These are phyloP conservation scores for Cyclocybe aegerita DNA, from an alignment of 768 basidiomycete genomes.

Conservation along the genomic window DNA sequence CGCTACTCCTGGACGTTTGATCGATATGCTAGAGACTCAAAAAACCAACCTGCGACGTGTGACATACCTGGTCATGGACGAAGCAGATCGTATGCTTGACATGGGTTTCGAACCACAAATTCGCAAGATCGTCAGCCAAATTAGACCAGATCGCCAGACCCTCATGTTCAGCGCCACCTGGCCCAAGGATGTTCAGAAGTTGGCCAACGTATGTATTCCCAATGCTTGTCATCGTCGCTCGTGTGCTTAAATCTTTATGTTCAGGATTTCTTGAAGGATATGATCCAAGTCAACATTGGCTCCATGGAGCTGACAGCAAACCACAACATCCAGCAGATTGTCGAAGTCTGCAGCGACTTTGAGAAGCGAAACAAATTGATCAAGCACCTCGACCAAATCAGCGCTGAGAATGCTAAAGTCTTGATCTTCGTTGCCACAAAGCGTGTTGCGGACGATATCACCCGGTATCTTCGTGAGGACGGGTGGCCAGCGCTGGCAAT, in stretches of 20 bases:
- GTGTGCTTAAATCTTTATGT: not conserved
- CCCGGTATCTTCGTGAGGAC: constrained; percentile 95
- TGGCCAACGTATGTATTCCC: constrained; percentile 67
- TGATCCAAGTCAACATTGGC: constrained; percentile 98
- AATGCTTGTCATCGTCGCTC: not conserved
- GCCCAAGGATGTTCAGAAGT: constrained; percentile 99
- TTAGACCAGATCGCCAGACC: constrained; percentile 97
- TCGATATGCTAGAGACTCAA: constrained; percentile 96
- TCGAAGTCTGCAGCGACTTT: constrained; percentile 96
- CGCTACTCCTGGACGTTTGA: constrained; percentile 99
- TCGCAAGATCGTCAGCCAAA: constrained; percentile 95
- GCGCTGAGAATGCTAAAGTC: constrained; percentile 95
- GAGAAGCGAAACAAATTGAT: constrained; percentile 96
- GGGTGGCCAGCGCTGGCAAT: constrained; percentile 99
- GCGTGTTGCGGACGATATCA: constrained; percentile 96
- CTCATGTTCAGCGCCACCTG: constrained; percentile 99
- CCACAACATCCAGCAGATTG: constrained; percentile 94
- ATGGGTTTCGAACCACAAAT: constrained; percentile 99
- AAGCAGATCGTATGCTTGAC: constrained; percentile 99
- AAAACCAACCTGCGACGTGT: constrained; percentile 96
- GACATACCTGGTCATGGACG: constrained; percentile 98
- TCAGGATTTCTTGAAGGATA: constrained; percentile 93
- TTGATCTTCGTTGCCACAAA: constrained; percentile 98
- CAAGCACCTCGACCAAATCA: constrained; percentile 96
- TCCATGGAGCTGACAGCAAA: constrained; percentile 98